These are phyloP conservation scores for Prinsepia uniflora DNA, from an alignment of 306 rosid genomes.

Conservation along the genomic window DNA sequence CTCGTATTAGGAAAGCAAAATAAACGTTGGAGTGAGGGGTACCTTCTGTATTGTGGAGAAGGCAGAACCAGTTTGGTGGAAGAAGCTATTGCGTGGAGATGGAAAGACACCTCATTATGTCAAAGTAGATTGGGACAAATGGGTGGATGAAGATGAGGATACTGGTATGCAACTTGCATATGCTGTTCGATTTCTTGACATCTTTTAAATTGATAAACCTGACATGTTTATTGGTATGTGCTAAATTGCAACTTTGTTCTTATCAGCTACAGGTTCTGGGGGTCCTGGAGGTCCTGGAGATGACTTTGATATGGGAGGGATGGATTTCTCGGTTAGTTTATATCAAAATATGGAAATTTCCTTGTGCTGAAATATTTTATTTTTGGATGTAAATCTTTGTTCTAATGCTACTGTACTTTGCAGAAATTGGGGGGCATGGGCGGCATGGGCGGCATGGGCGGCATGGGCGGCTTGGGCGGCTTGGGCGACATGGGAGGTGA, in stretches of 20 bases:
- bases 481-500: constrained; percentile 30
- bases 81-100: constrained; percentile 62
- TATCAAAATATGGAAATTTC: background rate
- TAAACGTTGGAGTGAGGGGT: constrained; percentile 70
- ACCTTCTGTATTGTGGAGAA: constrained; percentile 72
- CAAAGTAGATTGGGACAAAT: constrained; percentile 96
- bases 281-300: constrained; percentile 40
- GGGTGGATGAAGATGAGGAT: constrained; percentile 94
- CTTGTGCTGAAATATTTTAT: background rate
- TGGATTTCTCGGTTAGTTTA: constrained; percentile 92
- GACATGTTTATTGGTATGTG: background rate
- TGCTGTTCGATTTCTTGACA: background rate
- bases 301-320: constrained; percentile 79
- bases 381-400: background rate
- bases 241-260: background rate
- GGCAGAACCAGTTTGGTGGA: constrained; percentile 91
- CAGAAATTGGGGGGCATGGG: constrained; percentile 83
- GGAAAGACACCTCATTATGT: constrained; percentile 81
- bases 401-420: constrained; percentile 10
- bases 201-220: background rate
- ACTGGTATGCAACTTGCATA: constrained; percentile 31
- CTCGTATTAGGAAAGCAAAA: constrained; percentile 71
- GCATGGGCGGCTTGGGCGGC: background rate
- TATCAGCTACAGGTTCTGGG: constrained; percentile 31
- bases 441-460: constrained; percentile 17